Percentiles rank a stretch among this genome's conserved stretches.
These are phyloP conservation scores for Chaetomium strumarium DNA, from an alignment of 2,329 filamentous ascomycete species.

Conservation along the genomic window DNA sequence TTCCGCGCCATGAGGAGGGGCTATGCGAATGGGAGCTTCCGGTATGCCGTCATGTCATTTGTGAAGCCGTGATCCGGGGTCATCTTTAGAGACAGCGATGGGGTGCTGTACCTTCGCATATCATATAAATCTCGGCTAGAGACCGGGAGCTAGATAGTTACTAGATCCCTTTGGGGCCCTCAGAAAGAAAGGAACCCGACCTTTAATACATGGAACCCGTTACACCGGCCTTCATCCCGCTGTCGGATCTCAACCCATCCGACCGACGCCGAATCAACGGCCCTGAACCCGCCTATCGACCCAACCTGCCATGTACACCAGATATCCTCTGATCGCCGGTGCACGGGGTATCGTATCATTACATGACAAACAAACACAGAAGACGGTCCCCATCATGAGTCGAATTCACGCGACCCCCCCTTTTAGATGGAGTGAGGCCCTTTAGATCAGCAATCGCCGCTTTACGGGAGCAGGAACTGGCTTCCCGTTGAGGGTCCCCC, in stretches of 20 bases:
- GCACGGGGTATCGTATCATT: constrained; percentile 1
- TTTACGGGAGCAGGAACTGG: constrained; percentile 41
- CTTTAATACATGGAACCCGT: no score
- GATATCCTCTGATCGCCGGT: neutral
- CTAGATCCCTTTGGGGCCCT: neutral
- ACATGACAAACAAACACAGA: neutral
- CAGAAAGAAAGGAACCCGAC: no score
- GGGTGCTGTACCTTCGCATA: neutral
- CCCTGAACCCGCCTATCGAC: neutral
- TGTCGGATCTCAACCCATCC: neutral
- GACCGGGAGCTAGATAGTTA: neutral
- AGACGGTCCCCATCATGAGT: neutral
- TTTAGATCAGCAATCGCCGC: constrained; percentile 37
- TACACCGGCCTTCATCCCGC: neutral
- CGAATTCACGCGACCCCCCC: no score
- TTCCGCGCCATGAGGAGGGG: constrained; percentile 57
- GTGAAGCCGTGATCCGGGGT: constrained; percentile 34
- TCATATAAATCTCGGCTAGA: neutral
- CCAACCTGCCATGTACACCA: neutral
- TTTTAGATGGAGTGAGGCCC: no score
- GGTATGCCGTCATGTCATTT: constrained; percentile 54
- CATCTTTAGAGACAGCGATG: neutral
- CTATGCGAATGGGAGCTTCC: constrained; percentile 52
- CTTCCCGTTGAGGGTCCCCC: constrained; percentile 30
- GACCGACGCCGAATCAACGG: neutral